These are phyloP conservation scores for Pestalotiopsis sp. DNA, from an alignment of 2,329 filamentous ascomycete genomes.

Conservation along the genomic window DNA sequence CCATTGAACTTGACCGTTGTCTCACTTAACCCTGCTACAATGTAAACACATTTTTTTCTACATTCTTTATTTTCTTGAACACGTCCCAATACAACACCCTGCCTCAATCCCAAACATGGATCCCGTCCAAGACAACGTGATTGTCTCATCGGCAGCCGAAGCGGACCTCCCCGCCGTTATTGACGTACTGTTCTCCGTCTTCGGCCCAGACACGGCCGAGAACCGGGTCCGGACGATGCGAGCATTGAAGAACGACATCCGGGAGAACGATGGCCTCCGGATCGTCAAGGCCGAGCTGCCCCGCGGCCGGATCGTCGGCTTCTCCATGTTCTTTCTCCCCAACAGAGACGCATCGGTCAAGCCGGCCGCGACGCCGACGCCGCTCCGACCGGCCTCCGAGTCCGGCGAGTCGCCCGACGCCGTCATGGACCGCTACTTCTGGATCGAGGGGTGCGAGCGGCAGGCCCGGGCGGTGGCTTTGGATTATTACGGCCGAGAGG, in stretches of 20 bases:
- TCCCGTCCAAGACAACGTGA: not conserved
- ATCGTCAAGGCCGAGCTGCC: not conserved
- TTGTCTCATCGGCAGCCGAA: not conserved
- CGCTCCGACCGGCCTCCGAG: not conserved
- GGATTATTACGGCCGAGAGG: not conserved
- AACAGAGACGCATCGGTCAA: not conserved
- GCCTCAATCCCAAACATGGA: not conserved
- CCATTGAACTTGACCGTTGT: too few relatives aligned
- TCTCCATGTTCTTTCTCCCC: not conserved
- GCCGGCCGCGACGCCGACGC: not conserved
- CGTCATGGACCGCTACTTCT: not conserved
- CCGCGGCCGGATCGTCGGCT: not conserved
- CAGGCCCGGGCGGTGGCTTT: not conserved
- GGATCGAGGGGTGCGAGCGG: not conserved
- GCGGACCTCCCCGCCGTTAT: not conserved
- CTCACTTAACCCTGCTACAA: too few relatives aligned
- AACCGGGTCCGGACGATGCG: not conserved
- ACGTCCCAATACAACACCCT: too few relatives aligned
- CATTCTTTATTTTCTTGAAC: too few relatives aligned
- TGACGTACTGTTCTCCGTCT: not conserved
- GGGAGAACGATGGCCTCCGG: not conserved
- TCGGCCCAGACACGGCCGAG: not conserved
- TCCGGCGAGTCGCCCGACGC: not conserved
- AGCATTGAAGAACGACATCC: not conserved
- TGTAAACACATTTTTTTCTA: too few relatives aligned